These are phyloP conservation scores for Onygenales sp. DNA, from an alignment of 2,329 filamentous ascomycete genomes.

Conservation along the genomic window DNA sequence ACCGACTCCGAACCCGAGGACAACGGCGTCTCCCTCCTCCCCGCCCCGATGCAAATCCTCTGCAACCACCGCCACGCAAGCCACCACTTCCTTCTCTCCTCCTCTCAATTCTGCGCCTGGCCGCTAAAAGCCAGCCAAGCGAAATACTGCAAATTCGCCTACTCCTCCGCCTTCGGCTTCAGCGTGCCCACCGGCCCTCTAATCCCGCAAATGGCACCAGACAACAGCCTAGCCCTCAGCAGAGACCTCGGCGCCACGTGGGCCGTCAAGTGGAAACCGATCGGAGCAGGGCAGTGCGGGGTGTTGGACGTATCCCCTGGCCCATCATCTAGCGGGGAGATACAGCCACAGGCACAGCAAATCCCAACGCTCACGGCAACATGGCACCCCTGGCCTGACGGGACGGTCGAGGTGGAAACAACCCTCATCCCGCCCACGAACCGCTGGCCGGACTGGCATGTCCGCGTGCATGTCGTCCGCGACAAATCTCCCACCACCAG, in stretches of 20 bases:
- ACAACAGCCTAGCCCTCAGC: slow-evolving; percentile 29
- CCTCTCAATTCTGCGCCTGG: slow-evolving; percentile 31
- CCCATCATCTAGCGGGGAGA: not conserved
- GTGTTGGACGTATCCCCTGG: not conserved
- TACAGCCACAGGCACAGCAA: not conserved
- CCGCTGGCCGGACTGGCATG: slow-evolving; percentile 30
- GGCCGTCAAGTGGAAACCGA: slow-evolving; percentile 27
- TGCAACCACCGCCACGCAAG: slow-evolving; percentile 23
- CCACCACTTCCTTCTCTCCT: slow-evolving; percentile 37
- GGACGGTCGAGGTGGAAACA: slow-evolving; percentile 17
- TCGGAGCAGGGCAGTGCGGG: not conserved
- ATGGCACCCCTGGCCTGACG: not conserved
- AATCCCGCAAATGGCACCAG: slow-evolving; percentile 32
- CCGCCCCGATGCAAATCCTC: slow-evolving; percentile 36
- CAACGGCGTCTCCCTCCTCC: slow-evolving; percentile 6
- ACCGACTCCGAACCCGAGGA: not conserved
- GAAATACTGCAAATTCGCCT: slow-evolving; percentile 42
- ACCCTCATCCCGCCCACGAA: slow-evolving; percentile 26
- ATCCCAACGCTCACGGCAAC: not conserved
- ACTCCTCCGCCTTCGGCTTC: slow-evolving; percentile 41
- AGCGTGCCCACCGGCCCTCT: slow-evolving; percentile 31
- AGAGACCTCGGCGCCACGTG: slow-evolving; percentile 31
- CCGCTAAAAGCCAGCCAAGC: slow-evolving; percentile 33
- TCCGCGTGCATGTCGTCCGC: slow-evolving; percentile 23
- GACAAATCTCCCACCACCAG: not conserved